These are phyloP conservation scores for Phytophthora kernoviae DNA, from an alignment of 352 stramenopile species.

Conservation along the genomic window DNA sequence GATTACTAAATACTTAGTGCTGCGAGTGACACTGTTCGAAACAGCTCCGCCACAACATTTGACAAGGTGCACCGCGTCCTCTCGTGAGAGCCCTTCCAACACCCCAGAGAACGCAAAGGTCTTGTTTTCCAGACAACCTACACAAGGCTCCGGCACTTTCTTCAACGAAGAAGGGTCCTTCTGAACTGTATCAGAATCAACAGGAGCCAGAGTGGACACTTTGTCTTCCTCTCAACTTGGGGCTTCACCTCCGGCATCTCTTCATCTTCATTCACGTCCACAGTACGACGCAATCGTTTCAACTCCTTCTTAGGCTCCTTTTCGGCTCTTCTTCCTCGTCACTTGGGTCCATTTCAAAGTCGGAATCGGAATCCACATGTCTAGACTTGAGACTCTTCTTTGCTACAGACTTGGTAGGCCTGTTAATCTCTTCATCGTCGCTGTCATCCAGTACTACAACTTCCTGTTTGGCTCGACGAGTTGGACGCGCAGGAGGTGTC, in stretches of 20 bases:
- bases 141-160: constrained; percentile 56
- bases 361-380: constrained; percentile 38
- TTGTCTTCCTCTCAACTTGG: neutral
- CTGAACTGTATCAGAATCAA: constrained; percentile 10
- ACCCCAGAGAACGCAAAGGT: constrained; percentile 82
- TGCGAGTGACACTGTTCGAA: constrained; percentile 62
- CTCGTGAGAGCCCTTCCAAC: constrained; percentile 56
- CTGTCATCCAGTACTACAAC: constrained; percentile 67
- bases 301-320: constrained; percentile 10
- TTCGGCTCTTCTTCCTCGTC: constrained; percentile 24
- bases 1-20: constrained; percentile 81
- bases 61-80: constrained; percentile 76
- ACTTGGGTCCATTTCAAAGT: constrained; percentile 40
- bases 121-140: constrained; percentile 76
- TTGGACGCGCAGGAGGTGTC: constrained; percentile 26
- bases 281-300: constrained; percentile 18
- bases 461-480: constrained; percentile 41
- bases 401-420: constrained; percentile 11
- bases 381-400: constrained; percentile 25
- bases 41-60: constrained; percentile 80
- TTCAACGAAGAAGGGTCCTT: constrained; percentile 37
- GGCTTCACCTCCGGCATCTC: constrained; percentile 26
- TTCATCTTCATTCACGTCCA: constrained; percentile 20
- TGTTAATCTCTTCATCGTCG: constrained; percentile 43
- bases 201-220: neutral